Conservation (phyloP, 768 basidiomycete species). For the Podaxis sp. region DNA sequence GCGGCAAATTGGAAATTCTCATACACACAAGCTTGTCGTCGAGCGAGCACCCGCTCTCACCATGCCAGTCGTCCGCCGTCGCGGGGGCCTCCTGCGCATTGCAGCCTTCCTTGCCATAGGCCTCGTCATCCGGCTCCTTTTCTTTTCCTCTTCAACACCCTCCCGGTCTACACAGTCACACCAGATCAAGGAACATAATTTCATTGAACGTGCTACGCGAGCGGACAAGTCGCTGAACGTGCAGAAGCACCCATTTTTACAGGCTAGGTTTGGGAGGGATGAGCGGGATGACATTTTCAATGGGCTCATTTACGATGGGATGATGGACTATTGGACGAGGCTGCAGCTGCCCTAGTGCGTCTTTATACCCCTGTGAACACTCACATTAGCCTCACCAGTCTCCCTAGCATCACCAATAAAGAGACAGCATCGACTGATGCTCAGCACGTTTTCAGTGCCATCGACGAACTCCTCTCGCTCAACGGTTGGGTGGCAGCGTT, state of each 20-base stretch:
- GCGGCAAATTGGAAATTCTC: neutral
- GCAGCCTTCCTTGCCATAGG: slow-evolving; percentile 30
- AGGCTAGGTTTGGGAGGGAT: slow-evolving; percentile 86
- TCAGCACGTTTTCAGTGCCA: slow-evolving; percentile 84
- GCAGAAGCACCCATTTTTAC: slow-evolving; percentile 84
- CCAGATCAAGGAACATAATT: slow-evolving; percentile 51
- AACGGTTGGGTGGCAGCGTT: slow-evolving; percentile 98
- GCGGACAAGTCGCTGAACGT: slow-evolving; percentile 84
- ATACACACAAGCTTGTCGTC: neutral
- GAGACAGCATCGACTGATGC: slow-evolving; percentile 90
- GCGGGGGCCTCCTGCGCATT: slow-evolving; percentile 49
- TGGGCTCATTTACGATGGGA: slow-evolving; percentile 72
- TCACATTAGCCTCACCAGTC: neutral
- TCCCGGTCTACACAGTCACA: slow-evolving; percentile 30
- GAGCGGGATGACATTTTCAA: slow-evolving; percentile 79
- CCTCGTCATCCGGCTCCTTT: slow-evolving; percentile 35
- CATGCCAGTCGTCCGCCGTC: slow-evolving; percentile 47
- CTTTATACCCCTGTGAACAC: neutral
- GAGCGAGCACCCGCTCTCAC: slow-evolving; percentile 11
- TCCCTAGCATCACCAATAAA: slow-evolving; percentile 65
- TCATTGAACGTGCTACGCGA: slow-evolving; percentile 54
- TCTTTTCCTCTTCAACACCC: slow-evolving; percentile 30
- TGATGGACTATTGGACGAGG: slow-evolving; percentile 86
- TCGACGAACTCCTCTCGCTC: slow-evolving; percentile 91
- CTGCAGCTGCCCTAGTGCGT: slow-evolving; percentile 91